phyloP scores from a whole-genome alignment of 768 basidiomycete genomes.

The Suillus occidentalis region DNA sequence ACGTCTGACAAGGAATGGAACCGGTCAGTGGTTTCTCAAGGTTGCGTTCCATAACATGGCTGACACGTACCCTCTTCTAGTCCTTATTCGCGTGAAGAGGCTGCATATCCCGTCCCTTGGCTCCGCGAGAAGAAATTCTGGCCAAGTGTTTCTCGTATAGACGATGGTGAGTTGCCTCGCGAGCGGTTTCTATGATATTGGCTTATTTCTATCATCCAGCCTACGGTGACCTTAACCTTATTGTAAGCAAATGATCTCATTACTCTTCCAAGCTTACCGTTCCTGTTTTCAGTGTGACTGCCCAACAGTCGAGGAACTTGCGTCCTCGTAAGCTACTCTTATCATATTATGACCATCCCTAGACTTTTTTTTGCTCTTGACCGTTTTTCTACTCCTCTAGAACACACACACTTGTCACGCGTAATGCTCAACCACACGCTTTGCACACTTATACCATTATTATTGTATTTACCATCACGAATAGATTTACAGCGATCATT shows the following conservation, averaged over 20 bases:
- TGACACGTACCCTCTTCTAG: conserved; percentile 36
- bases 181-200: background rate
- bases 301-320: conserved; percentile 79
- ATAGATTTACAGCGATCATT: conserved; percentile 18
- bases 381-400: conserved; percentile 50
- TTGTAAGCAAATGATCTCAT: conserved; percentile 51
- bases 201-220: conserved; percentile 43
- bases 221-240: conserved; percentile 89
- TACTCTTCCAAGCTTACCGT: conserved; percentile 1
- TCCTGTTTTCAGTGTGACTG: conserved; percentile 68
- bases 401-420: conserved; percentile 34
- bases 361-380: conserved; percentile 17
- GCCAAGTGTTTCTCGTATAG: conserved; percentile 90
- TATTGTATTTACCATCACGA: conserved; percentile 20
- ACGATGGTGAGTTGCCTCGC: conserved; percentile 69
- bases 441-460: conserved; percentile 33
- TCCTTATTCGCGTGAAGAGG: conserved; percentile 86
- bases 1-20: conserved; percentile 84
- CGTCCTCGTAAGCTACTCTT: conserved; percentile 29
- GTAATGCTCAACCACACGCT: conserved; percentile 70
- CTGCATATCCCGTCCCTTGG: conserved; percentile 87
- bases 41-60: background rate
- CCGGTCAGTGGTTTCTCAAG: conserved; percentile 46
- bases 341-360: conserved; percentile 17
- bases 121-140: conserved; percentile 92